These are phyloP conservation scores for Neospora caninum DNA, from an alignment of 169 alveolate species.

Conservation along the genomic window DNA sequence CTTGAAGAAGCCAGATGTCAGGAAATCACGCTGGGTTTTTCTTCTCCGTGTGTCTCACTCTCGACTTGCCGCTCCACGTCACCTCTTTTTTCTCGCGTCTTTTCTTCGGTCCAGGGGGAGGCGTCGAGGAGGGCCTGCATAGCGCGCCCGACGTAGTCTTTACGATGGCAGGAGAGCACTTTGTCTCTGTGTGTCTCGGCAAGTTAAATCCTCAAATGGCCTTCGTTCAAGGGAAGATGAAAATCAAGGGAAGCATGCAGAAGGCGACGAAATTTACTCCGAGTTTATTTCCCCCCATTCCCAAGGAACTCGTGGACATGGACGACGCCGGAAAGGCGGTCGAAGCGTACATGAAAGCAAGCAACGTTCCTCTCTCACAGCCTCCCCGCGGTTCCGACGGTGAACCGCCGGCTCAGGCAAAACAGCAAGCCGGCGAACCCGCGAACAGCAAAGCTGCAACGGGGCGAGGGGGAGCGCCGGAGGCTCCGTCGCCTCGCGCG, in stretches of 20 bases:
- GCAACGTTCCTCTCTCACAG: neutral
- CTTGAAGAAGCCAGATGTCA: too few relatives aligned
- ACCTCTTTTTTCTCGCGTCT: neutral
- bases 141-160: constrained; percentile 86
- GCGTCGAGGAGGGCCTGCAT: constrained; percentile 71
- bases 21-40: too few relatives aligned
- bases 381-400: neutral
- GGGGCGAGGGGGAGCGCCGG: neutral
- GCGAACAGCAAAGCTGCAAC: neutral
- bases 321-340: constrained; percentile 26
- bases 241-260: constrained; percentile 88
- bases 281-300: constrained; percentile 73
- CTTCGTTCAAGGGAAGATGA: constrained; percentile 87
- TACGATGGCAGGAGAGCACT: constrained; percentile 83
- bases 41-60: too few relatives aligned
- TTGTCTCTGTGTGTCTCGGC: constrained; percentile 80
- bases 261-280: constrained; percentile 90
- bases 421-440: too few relatives aligned
- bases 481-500: neutral
- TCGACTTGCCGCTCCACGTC: too few relatives aligned
- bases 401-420: neutral
- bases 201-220: constrained; percentile 88
- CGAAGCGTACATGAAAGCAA: neutral
- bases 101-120: constrained; percentile 64
- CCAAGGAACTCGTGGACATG: constrained; percentile 37